These are phyloP conservation scores for Nigrograna mackinnonii DNA, from an alignment of 2,329 filamentous ascomycete species.

Conservation along the genomic window DNA sequence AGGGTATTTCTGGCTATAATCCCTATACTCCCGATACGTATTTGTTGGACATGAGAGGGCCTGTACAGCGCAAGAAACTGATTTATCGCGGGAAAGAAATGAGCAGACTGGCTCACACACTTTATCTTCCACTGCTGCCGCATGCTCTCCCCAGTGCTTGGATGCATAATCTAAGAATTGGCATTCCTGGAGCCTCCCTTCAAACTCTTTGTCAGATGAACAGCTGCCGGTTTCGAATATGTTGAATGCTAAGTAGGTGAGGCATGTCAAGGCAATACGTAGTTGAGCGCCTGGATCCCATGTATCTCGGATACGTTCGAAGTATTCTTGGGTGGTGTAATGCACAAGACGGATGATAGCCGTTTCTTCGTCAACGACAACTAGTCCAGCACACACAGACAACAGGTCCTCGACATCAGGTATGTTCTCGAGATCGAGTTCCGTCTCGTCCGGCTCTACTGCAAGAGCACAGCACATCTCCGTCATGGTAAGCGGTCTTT, in stretches of 20 bases:
- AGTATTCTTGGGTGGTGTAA: slow-evolving; percentile 32
- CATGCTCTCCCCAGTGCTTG: slow-evolving; percentile 6
- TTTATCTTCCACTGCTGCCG: slow-evolving; percentile 7
- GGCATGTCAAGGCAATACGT: slow-evolving; percentile 23
- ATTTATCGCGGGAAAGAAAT: slow-evolving; percentile 9
- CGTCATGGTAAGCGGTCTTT: slow-evolving; percentile 11
- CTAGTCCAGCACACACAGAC: slow-evolving; percentile 31
- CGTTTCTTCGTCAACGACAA: slow-evolving; percentile 31
- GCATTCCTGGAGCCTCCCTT: slow-evolving; percentile 5
- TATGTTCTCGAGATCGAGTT: slow-evolving; percentile 13
- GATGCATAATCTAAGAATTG: slow-evolving; percentile 4
- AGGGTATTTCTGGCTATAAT: slow-evolving; percentile 4
- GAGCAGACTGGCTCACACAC: slow-evolving; percentile 8
- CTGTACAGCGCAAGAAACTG: slow-evolving; percentile 6
- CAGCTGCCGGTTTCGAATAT: slow-evolving; percentile 15
- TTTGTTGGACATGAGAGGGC: slow-evolving; percentile 4
- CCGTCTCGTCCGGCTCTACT: slow-evolving; percentile 5
- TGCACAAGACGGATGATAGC: slow-evolving; percentile 29
- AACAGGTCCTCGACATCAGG: slow-evolving; percentile 16
- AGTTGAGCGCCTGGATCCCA: slow-evolving; percentile 22
- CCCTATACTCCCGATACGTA: not conserved
- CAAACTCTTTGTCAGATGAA: slow-evolving; percentile 3
- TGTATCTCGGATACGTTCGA: slow-evolving; percentile 24
- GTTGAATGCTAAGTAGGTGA: slow-evolving; percentile 35
- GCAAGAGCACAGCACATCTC: slow-evolving; percentile 17